Evolutionary conservation across 1,284 basidiomycete species (phyloP).

Genomic region (Ganoderma multipileum): DNA sequence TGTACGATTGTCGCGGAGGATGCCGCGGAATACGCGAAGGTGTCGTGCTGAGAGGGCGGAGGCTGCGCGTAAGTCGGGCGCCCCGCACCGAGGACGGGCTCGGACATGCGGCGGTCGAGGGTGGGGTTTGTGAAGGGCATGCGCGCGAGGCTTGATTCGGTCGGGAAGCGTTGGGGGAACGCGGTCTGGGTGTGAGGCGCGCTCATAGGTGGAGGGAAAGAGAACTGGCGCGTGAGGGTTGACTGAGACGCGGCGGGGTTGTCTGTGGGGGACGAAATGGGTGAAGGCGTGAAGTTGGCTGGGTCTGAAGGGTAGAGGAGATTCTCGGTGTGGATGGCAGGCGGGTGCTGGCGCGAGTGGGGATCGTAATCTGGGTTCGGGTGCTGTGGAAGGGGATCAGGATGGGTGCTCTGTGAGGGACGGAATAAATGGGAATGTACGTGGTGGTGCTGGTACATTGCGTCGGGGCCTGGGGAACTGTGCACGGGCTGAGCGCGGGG

Average conservation of each 20-base stretch:
- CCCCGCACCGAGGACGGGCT: conserved; percentile 49
- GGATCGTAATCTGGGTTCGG: conserved; percentile 19
- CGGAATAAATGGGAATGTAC: conserved; percentile 24
- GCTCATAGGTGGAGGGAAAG: conserved; percentile 50
- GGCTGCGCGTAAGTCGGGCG: conserved; percentile 28
- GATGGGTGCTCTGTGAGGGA: conserved; percentile 36
- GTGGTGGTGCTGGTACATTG: conserved; percentile 24
- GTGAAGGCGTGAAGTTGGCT: conserved; percentile 28
- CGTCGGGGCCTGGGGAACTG: conserved; percentile 24
- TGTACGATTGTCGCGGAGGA: conserved; percentile 34
- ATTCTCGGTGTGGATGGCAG: conserved; percentile 31
- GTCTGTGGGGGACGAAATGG: conserved; percentile 28
- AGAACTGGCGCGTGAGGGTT: conserved; percentile 31
- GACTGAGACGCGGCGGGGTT: conserved; percentile 19
- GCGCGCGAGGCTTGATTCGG: conserved; percentile 20
- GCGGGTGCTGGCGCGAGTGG: conserved; percentile 33
- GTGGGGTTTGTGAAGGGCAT: conserved; percentile 41
- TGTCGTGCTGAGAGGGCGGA: conserved; percentile 27
- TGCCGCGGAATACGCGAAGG: conserved; percentile 36
- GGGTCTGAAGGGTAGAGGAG: conserved; percentile 26
- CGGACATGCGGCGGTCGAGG: conserved; percentile 69
- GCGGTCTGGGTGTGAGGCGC: conserved; percentile 52
- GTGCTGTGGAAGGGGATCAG: conserved; percentile 18
- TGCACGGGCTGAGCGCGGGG: conserved; percentile 28
- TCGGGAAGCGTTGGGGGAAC: conserved; percentile 43